Percentiles rank a stretch among this genome's conserved stretches.
phyloP scores from a whole-genome alignment of 179 eudicot species.

The Corrigiola litoralis region DNA sequence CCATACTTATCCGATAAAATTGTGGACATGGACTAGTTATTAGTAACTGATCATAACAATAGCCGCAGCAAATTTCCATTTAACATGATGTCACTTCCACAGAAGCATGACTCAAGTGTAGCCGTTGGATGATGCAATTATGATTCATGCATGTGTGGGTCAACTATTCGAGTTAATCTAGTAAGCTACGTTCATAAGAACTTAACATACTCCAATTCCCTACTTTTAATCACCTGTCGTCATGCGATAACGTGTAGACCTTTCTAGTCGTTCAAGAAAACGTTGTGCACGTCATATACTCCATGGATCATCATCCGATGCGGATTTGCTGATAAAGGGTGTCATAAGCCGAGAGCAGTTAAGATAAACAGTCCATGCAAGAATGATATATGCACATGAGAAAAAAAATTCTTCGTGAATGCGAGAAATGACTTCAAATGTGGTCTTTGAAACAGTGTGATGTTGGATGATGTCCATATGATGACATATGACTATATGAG shows the following conservation, averaged over 20 bases:
- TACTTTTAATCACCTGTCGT: too few relatives aligned
- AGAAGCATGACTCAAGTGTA: constrained; percentile 19
- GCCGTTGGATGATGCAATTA: constrained; percentile 8
- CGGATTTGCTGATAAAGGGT: too few relatives aligned
- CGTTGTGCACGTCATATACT: neutral
- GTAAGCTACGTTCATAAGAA: too few relatives aligned
- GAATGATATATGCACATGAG: too few relatives aligned
- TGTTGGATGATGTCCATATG: too few relatives aligned
- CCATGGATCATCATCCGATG: too few relatives aligned
- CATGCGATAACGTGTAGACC: constrained; percentile 8
- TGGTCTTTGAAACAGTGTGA: too few relatives aligned
- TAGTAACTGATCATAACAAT: neutral
- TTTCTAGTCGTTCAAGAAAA: neutral
- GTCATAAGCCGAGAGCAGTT: neutral
- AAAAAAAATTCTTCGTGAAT: too few relatives aligned
- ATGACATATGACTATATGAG: too few relatives aligned
- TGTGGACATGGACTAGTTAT: neutral
- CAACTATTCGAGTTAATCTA: neutral
- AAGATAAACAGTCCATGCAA: too few relatives aligned
- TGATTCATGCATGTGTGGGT: neutral
- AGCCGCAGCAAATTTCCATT: neutral
- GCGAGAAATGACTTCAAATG: too few relatives aligned
- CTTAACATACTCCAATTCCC: too few relatives aligned
- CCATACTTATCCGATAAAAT: neutral
- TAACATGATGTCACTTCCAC: constrained; percentile 16